phyloP scores from a whole-genome alignment of 2,329 filamentous ascomycete genomes.

The Ophiosphaerella korrae region DNA sequence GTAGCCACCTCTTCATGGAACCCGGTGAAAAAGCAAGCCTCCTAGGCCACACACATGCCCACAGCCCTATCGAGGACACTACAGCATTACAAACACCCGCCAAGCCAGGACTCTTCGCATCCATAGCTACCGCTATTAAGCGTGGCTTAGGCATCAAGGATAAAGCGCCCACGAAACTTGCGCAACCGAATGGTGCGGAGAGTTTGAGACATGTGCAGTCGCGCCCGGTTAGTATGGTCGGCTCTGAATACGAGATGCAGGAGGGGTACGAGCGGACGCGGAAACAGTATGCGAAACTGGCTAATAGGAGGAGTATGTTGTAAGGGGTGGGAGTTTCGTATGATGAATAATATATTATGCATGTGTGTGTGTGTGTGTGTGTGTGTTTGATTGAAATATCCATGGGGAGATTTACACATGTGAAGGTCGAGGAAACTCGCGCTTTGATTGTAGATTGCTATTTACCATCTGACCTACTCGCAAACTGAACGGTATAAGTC shows the following conservation, averaged over 20 bases:
- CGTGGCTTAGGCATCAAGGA: conserved; percentile 17
- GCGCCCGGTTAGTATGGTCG: conserved; percentile 29
- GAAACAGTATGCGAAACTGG: conserved; percentile 41
- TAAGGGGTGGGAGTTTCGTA: conserved; percentile 13
- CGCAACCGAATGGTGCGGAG: conserved; percentile 26
- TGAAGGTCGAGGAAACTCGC: too few relatives aligned
- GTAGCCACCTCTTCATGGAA: conserved; percentile 61
- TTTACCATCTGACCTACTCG: too few relatives aligned
- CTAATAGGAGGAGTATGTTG: conserved; percentile 45
- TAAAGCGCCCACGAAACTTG: conserved; percentile 14
- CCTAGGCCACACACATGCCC: conserved; percentile 13
- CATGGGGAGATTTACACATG: too few relatives aligned
- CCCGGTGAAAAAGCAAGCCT: conserved; percentile 44
- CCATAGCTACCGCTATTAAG: conserved; percentile 8
- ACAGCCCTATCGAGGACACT: conserved; percentile 4
- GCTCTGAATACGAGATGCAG: conserved; percentile 40
- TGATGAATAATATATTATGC: not conserved
- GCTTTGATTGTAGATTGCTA: too few relatives aligned
- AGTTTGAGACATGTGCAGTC: conserved; percentile 14
- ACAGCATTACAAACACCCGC: not conserved
- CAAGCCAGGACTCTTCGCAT: conserved; percentile 5
- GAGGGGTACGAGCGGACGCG: conserved; percentile 40
- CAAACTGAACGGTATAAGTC: too few relatives aligned
- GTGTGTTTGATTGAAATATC: too few relatives aligned
- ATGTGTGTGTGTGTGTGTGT: not conserved